Percentiles rank a stretch among this genome's conserved stretches.
Conservation (phyloP, 1,139 yeast genomes). For the Lodderomyces orthopsilosis region DNA sequence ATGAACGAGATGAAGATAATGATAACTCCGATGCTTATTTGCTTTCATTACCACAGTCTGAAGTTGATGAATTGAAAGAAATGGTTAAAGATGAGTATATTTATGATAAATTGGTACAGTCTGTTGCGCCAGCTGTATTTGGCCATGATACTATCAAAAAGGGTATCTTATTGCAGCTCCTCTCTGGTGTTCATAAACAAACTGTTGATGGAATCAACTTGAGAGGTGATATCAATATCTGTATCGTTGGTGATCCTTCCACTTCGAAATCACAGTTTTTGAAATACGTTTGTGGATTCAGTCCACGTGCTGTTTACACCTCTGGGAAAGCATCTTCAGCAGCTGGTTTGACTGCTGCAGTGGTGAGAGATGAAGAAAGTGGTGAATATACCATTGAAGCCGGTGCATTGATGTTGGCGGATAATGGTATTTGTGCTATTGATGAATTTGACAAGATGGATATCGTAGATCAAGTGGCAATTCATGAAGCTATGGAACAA, state of each 20-base stretch:
- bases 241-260: slow-evolving; percentile 98
- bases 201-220: slow-evolving; percentile 94
- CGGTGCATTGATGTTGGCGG: slow-evolving; percentile 98
- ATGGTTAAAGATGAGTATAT: slow-evolving; percentile 92
- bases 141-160: slow-evolving; percentile 95
- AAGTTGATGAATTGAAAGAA: slow-evolving; percentile 76
- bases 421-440: slow-evolving; percentile 97
- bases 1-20: slow-evolving; percentile 11
- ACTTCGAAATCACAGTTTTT: slow-evolving; percentile 95
- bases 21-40: not conserved
- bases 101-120: slow-evolving; percentile 79
- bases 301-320: slow-evolving; percentile 94
- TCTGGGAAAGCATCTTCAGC: slow-evolving; percentile 99
- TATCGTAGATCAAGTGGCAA: slow-evolving; percentile 91
- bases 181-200: slow-evolving; percentile 94
- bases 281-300: slow-evolving; percentile 87
- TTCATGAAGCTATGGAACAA: slow-evolving; percentile 99
- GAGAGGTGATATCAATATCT: slow-evolving; percentile 95
- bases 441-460: slow-evolving; percentile 99
- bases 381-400: slow-evolving; percentile 98
- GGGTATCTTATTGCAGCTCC: slow-evolving; percentile 81
- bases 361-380: slow-evolving; percentile 94
- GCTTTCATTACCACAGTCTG: slow-evolving; percentile 72
- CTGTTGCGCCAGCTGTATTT: slow-evolving; percentile 95
- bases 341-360: slow-evolving; percentile 98